phyloP scores from a whole-genome alignment of 169 alveolate species.

The Ichthyophthirius multifiliis region DNA sequence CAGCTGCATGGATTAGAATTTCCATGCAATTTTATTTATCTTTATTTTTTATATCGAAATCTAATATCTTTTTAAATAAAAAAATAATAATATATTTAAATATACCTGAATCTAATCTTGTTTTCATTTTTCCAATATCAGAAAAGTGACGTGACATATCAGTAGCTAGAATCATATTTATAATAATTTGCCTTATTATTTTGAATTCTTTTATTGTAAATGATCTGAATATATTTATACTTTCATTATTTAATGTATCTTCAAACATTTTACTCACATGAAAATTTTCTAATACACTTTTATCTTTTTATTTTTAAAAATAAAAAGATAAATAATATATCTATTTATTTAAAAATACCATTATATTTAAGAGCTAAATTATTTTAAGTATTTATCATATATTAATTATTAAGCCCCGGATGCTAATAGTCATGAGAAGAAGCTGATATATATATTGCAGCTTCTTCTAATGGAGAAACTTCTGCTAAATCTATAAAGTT shows the following conservation, averaged over 20 bases:
- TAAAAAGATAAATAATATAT: background rate
- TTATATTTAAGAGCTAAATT: conserved; percentile 52
- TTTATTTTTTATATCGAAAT: conserved; percentile 28
- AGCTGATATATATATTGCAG: conserved; percentile 35
- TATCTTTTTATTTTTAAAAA: too few relatives aligned
- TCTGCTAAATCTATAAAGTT: conserved; percentile 25
- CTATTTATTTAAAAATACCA: conserved; percentile 50
- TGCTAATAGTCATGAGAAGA: conserved; percentile 58
- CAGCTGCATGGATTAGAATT: conserved; percentile 36
- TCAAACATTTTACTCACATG: conserved; percentile 49
- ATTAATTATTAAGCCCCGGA: conserved; percentile 57
- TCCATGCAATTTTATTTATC: conserved; percentile 39
- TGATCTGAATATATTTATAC: conserved; percentile 33
- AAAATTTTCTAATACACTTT: conserved; percentile 55
- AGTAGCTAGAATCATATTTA: conserved; percentile 48
- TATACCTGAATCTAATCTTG: too few relatives aligned
- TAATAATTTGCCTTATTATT: conserved; percentile 47
- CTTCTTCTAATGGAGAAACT: conserved; percentile 6
- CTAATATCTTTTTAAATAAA: background rate
- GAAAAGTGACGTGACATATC: conserved; percentile 56
- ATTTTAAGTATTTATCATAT: conserved; percentile 41
- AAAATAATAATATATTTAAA: background rate
- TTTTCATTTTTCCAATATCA: conserved; percentile 27
- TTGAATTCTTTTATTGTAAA: conserved; percentile 27
- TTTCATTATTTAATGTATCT: conserved; percentile 7